phyloP scores from a whole-genome alignment of 139 green algal genomes.

The Diplosphaera chodatii region DNA sequence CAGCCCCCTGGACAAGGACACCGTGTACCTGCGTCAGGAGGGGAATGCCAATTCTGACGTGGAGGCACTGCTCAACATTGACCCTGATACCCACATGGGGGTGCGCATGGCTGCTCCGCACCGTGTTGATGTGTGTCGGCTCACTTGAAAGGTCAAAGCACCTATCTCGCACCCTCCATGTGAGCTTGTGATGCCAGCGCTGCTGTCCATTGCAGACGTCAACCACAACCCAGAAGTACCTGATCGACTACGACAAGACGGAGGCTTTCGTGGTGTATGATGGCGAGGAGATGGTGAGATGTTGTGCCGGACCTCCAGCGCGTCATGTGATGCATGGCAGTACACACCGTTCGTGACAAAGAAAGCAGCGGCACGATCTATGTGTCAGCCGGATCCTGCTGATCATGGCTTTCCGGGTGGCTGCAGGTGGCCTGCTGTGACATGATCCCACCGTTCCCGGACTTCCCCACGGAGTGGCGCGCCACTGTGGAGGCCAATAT shows the following conservation, averaged over 20 bases:
- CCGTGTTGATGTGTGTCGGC: too few relatives aligned
- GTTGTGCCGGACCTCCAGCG: too few relatives aligned
- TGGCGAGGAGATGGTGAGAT: neutral
- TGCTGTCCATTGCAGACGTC: neutral
- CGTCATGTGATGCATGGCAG: too few relatives aligned
- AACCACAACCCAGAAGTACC: neutral
- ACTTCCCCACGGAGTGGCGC: neutral
- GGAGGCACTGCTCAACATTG: neutral
- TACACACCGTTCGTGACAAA: too few relatives aligned
- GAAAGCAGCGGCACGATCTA: too few relatives aligned
- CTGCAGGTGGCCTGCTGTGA: slow-evolving; percentile 1
- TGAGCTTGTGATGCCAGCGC: neutral
- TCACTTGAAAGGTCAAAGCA: too few relatives aligned
- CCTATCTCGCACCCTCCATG: neutral
- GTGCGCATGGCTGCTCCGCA: neutral
- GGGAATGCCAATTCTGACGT: neutral
- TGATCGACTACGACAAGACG: neutral
- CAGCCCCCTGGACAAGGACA: neutral
- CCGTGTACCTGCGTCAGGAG: neutral
- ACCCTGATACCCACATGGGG: neutral
- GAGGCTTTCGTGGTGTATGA: neutral
- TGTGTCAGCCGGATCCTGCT: too few relatives aligned
- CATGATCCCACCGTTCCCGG: neutral
- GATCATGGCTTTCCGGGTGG: neutral
- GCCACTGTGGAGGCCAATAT: slow-evolving; percentile 1